A percentile compares a stretch with the other conserved stretches of the same genome.
phyloP scores from a whole-genome alignment of 352 stramenopile species.

The Phytophthora kernoviae region DNA sequence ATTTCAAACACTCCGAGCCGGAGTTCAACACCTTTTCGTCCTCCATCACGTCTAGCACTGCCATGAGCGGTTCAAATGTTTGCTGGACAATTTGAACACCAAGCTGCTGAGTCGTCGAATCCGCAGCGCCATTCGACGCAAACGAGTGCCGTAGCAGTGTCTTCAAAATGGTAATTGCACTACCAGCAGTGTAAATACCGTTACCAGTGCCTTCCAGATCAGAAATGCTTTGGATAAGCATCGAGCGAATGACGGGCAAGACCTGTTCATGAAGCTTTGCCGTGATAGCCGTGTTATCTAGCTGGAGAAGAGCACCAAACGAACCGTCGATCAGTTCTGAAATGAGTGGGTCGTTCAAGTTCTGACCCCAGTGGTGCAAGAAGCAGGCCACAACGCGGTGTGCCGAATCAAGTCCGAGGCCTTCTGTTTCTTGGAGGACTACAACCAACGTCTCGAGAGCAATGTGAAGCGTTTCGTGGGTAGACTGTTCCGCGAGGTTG shows the following conservation, averaged over 20 bases:
- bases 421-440: constrained; percentile 62
- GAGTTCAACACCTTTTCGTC: constrained; percentile 81
- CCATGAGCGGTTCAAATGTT: constrained; percentile 75
- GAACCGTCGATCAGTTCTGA: constrained; percentile 72
- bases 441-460: constrained; percentile 79
- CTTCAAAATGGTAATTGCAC: constrained; percentile 75
- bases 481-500: constrained; percentile 59
- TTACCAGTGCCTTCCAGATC: constrained; percentile 60
- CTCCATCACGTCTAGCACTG: constrained; percentile 60
- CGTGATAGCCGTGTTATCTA: constrained; percentile 62
- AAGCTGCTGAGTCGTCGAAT: constrained; percentile 50
- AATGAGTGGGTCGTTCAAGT: constrained; percentile 80
- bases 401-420: constrained; percentile 41
- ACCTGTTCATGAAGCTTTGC: constrained; percentile 67
- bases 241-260: constrained; percentile 57
- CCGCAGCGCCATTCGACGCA: constrained; percentile 35
- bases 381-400: constrained; percentile 63
- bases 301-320: constrained; percentile 69
- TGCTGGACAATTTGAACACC: constrained; percentile 69
- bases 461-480: constrained; percentile 78
- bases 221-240: constrained; percentile 58
- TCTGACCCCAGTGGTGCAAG: constrained; percentile 65
- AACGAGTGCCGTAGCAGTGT: constrained; percentile 78
- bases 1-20: constrained; percentile 84
- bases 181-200: constrained; percentile 62